Evolutionary conservation across 2,329 filamentous ascomycete genomes (phyloP), one percentile per base, ranked within the genome.

Genomic region (Aspergillus pseudotamarii): DNA sequence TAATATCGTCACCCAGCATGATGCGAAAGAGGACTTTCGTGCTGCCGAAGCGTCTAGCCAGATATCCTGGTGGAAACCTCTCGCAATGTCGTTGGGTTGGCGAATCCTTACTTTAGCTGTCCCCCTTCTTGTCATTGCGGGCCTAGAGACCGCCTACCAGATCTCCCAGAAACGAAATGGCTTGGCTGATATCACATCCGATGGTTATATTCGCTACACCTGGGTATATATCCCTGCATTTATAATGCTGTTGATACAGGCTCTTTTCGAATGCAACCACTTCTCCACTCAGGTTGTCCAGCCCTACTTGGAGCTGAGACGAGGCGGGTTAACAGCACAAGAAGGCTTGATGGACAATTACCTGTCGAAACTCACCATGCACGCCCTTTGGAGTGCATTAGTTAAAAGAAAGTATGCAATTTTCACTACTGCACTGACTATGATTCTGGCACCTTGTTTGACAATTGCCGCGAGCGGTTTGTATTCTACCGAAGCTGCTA

Each of bases 321-420:
- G 58, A 11, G 64, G 64, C 21, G 59, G 34, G 5, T 60, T 61
- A 43, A 53, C 62, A 0, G 41, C 65, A 41, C 51, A 64, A 9
- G 59, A 55, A 28, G 67, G 60, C n/a, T 62, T 71, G 19, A 61
- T 68, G 30, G 64, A 69, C 32, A 67, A 70, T 23, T 65, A 70
- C 14, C 64, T 68, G 8, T 61, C 64, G 34, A 69, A 70, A 46
- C 53, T 70, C 9, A 61, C 80, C 34, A 80, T 78, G 61, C 86
- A 88, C 3, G 81, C 84, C 63, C 84, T 82, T 64, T 88, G 88
- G 78, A 89, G 84, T 11, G 80, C 78, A 0, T 51, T 70, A 16
- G n/a, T 43, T 43, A 68, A 68, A 45, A 45, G 48, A 11, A 66
- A 66, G 46, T 68, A 54, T 58, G 56, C 63, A 3, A 36, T 67